Base-by-base conservation (phyloP, 2,329 filamentous ascomycete genomes). In the Meredithiella fracta region DNA sequence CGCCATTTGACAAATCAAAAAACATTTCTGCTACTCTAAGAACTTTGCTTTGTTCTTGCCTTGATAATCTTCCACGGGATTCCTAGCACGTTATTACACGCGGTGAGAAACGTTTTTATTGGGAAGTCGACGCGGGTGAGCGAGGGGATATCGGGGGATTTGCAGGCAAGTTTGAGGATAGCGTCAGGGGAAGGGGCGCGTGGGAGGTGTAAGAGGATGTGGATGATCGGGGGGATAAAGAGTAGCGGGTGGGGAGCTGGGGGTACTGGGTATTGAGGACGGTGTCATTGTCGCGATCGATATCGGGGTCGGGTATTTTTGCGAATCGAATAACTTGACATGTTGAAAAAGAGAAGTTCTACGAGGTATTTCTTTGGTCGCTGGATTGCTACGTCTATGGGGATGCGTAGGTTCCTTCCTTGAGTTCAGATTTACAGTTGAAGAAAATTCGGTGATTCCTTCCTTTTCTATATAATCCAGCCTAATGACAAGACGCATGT, bases 1-100 rank as follows among this genome's bases (percentile, higher is more conserved):
- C n/a, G 26, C 52, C 5, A 59, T 73, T 65, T 94, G 87, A 17
- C 89, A 77, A 44, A 92, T 73, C 3, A 94, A 71, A 9, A 82
- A 88, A 1, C 83, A 76, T 63, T 94, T 94, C 63, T 92, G 86
- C 52, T 80, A 34, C 29, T 11, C 29, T 11, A 34, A 5, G 11
- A 34, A 34, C 29, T 5, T 11, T 11, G 5, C 29, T 11, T 34
- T 34, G 5, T 11, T 11, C 29, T 11, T 34, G 5, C 29, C 29
- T 34, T 11, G 11, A 34, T 11, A 34, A 72, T 55, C 1, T 63
- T 66, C 58, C 71, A 72, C 1, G 68, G 69, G 1, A 72, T 69
- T 0, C 62, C 59, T n/a, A 31, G 5, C 66, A 67, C 50, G 65
- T 64, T 37, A n/a, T 73, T 73, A 60, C 72, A 62, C 34, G 65